Evolutionary conservation across 163 green algal genomes (phyloP).

Genomic region (Prototheca wickerhamii): DNA sequence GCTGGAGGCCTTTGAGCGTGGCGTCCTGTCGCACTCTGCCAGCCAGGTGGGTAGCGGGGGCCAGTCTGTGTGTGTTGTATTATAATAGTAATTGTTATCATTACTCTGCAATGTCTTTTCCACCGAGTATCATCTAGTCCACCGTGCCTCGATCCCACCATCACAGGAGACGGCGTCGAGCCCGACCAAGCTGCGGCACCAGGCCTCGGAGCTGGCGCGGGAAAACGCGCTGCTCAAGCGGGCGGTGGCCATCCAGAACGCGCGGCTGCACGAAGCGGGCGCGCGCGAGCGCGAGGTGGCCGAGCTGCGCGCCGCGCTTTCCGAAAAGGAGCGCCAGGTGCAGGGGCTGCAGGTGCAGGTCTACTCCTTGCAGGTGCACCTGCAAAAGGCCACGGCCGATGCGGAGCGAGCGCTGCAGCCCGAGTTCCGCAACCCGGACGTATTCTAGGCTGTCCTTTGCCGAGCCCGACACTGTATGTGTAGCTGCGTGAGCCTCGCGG

Average conservation of each 20-base stretch:
- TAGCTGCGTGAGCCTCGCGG: too few relatives aligned
- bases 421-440: constrained; percentile 38
- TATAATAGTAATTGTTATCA: too few relatives aligned
- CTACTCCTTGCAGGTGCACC: constrained; percentile 74
- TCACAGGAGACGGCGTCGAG: not conserved
- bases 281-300: constrained; percentile 47
- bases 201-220: constrained; percentile 33
- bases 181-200: not conserved
- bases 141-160: not conserved
- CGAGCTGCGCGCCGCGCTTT: constrained; percentile 44
- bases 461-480: too few relatives aligned
- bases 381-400: constrained; percentile 50
- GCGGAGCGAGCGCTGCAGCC: not conserved
- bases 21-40: constrained; percentile 24
- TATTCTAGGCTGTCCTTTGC: too few relatives aligned
- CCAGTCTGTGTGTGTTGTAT: too few relatives aligned
- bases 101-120: not conserved
- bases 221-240: constrained; percentile 80
- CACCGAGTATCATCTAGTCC: not conserved
- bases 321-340: constrained; percentile 58
- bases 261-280: constrained; percentile 40
- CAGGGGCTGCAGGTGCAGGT: constrained; percentile 66
- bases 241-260: constrained; percentile 72
- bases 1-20: constrained; percentile 70
- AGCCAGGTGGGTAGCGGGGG: constrained; percentile 7